Conservation (phyloP, 164 flowering plant species). For the Buxus sempervirens region DNA sequence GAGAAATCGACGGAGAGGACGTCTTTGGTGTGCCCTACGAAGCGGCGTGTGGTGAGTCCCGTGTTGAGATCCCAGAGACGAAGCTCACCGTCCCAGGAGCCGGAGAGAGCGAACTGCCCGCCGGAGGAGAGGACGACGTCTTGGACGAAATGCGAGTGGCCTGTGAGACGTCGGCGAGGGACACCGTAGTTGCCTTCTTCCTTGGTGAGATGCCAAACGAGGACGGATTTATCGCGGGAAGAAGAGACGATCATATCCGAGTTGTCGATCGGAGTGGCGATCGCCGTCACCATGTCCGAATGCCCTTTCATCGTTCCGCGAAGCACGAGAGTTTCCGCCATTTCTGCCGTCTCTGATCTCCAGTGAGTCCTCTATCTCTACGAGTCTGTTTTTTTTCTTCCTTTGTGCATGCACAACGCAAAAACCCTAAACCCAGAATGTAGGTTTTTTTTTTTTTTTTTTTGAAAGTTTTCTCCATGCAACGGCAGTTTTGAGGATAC, state of each 20-base stretch:
- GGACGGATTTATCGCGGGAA: slow-evolving; percentile 84
- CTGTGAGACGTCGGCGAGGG: slow-evolving; percentile 77
- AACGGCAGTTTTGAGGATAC: no score
- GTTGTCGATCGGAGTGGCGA: slow-evolving; percentile 89
- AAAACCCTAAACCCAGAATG: no score
- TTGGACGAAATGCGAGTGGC: slow-evolving; percentile 90
- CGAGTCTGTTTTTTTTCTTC: no score
- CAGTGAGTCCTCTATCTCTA: no score
- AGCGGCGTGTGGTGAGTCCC: slow-evolving; percentile 69
- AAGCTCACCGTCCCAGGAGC: slow-evolving; percentile 88
- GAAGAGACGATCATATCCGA: slow-evolving; percentile 77
- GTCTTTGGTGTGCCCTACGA: slow-evolving; percentile 82
- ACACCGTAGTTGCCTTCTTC: slow-evolving; percentile 60
- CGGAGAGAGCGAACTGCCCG: slow-evolving; percentile 88
- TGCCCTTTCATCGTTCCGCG: slow-evolving; percentile 77
- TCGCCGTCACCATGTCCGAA: slow-evolving; percentile 85
- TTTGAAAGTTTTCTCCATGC: no score
- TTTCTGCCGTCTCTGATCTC: slow-evolving; percentile 6
- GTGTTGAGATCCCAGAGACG: slow-evolving; percentile 79
- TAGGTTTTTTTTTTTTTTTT: no score
- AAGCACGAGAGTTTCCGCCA: slow-evolving; percentile 54
- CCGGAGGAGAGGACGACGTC: slow-evolving; percentile 92
- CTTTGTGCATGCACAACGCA: no score
- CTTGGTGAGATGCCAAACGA: slow-evolving; percentile 73
- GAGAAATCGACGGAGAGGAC: slow-evolving; percentile 83